These are phyloP conservation scores for Candida takata DNA, from an alignment of 805 yeast species.

Conservation along the genomic window DNA sequence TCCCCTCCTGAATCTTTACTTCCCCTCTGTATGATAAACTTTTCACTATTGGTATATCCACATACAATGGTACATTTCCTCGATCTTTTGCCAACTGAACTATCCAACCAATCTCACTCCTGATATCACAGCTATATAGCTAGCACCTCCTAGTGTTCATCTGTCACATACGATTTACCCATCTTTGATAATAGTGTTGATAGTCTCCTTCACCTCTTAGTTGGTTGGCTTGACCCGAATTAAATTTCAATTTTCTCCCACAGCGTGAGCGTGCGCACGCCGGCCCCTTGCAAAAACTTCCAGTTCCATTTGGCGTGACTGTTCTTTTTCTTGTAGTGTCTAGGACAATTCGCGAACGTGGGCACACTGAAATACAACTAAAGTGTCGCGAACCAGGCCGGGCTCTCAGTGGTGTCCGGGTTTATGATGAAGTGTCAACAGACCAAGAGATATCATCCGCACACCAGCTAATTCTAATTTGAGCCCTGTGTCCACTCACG, in stretches of 20 bases:
- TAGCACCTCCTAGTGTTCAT: background rate
- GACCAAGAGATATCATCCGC: no score
- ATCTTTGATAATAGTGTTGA: constrained; percentile 19
- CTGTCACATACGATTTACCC: constrained; percentile 25
- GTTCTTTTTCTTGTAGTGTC: constrained; percentile 2
- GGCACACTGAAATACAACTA: no score
- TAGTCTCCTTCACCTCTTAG: constrained; percentile 2
- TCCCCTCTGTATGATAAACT: background rate
- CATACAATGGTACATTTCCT: no score
- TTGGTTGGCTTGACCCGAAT: constrained; percentile 8
- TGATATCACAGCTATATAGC: no score
- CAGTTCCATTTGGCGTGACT: background rate
- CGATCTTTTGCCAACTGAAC: no score
- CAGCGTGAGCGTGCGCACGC: constrained; percentile 3
- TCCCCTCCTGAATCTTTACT: no score
- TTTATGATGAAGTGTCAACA: no score
- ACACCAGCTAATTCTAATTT: no score
- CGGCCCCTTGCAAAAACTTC: constrained; percentile 4
- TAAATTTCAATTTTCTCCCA: constrained; percentile 18
- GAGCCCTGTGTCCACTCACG: no score
- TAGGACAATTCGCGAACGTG: background rate
- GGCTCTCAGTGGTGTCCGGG: background rate
- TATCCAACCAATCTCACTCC: no score
- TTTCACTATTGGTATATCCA: background rate
- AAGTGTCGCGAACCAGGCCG: constrained; percentile 1